Base-by-base conservation (phyloP, 768 basidiomycete species). In the Porphyrellus cyaneotinctus region DNA sequence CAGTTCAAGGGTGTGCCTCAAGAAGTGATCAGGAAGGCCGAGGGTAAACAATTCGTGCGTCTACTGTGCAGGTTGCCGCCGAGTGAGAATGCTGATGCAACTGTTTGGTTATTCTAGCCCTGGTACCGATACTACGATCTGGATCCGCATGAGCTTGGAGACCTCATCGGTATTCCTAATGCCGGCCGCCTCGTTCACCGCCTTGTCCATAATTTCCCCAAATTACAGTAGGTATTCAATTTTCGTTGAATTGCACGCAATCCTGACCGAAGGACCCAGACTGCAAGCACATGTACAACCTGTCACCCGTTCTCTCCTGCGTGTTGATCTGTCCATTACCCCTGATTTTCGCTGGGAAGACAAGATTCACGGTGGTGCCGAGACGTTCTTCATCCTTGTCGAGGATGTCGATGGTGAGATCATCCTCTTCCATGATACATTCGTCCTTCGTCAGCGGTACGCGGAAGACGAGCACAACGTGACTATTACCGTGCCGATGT, bases 291-390 rank as follows among this genome's bases (percentile, higher is more conserved):
- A 97, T 64, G 95, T 98, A 0, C 91, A 97, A 61, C 97, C 95
- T 0, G 93, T 99, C 63, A 98, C 97, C 0, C 86, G 95, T 11
- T 90, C 92, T 0, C 82, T 98, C 14, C 80, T 99, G 14, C 84
- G 91, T 31, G 87, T 98, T 50, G 95, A 98, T 58, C 72, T 99
- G 15, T 92, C 91, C 3, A 95, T 99, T 65, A 83, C 84, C 4
- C 95, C 97, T n/a, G 97, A 98, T 66, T 99, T 98, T 82, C 82
- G 87, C 41, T 99, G 97, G 97, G 95, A 97, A 33, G 91, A 93
- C 62, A 91, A 91, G 68, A 82, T 94, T 7, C 95, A 98, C 59
- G 91, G 93, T 4, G 70, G 77, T 0, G 85, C 91, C 0, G 93
- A 98, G 70, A 84, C 88, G 0, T 99, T 99, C 78, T 81, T 88